Base-by-base conservation (phyloP, 495 filamentous ascomycete species). In the Penicillium cinerascens region DNA sequence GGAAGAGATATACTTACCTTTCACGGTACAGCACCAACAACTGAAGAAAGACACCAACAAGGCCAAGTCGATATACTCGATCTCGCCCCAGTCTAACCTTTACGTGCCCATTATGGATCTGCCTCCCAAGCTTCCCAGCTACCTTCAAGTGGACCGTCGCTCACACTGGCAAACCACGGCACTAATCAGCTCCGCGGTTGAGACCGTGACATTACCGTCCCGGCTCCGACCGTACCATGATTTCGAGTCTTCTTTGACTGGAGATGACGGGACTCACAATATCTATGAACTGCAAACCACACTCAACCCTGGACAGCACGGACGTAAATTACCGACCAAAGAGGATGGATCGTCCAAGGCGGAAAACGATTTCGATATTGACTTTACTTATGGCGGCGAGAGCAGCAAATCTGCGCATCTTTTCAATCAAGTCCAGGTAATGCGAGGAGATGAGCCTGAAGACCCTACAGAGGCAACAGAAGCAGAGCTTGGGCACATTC, bases 161-260 rank as follows among this genome's bases (percentile, higher is more conserved):
- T 95, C 87, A 6, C 70, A 76, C 56, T 98, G 95, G 95, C 85
- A 96, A 55, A 84, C 76, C 16, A 87, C 88, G 13, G 92, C 86
- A 7, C 68, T 97, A 21, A 74, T 96, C 54, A 83, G 85, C 7
- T 79, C 85, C 5, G 87, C 89, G 7, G 58, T 97, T 23, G 93
- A 99, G 67, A 91, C 81, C 23, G 79, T 85, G 26, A 89, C 85
- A 3, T 71, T 99, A 23, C 89, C 89, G 11, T 83, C 88, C 9
- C 78, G 92, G 25, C 67, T 96, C 47, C 83, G 79, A 39, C 71
- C 78, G 4, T 71, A 69, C 25, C 62, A 74, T n/a, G 77, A 82
- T 52, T 78, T 97, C 61, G 83, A 86, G 55, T 81, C 84, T 6
- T 77, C 82, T 6, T 67, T 97, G 22, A 90, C 90, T 40, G 77